Evolutionary conservation across 2,329 filamentous ascomycete species (phyloP), one percentile per base, ranked within the genome.

Genomic region (Aspergillus oerlinghausenensis): DNA sequence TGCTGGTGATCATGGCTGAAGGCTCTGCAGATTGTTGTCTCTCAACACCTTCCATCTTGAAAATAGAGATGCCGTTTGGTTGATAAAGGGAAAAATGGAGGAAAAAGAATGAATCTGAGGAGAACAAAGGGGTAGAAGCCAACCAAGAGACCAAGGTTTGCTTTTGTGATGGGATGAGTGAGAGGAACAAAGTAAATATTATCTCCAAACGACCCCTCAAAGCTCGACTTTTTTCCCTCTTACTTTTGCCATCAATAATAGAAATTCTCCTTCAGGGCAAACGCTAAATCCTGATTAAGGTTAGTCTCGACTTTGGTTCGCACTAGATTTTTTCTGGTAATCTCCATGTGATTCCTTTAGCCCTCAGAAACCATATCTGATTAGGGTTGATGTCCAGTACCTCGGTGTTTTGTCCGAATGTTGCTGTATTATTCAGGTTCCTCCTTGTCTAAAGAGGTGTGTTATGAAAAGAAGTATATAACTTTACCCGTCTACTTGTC

Each of bases 1-100:
- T 77, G 68, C 73, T 76, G 57, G 71, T 64, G 53, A 67, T 73
- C 50, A 62, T 63, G 49, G 60, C 62, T 54, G 68, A 49, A 58
- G 67, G 58, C 45, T 66, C 63, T 58, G 65, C 52, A 57, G 58
- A 55, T 29, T 59, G 56, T 50, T 59, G 56, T 50, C 53, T 60
- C 49, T 63, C 64, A 28, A 60, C 52, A 62, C 60, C 69, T 56
- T 68, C 66, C 73, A 72, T 77, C 55, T 56, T 71, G 57, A 55
- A 54, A 50, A 43, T n/a, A 49, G 14, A 28, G 28, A 26, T 45
- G 28, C 23, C 17, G 35, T 48, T 9, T 14, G 11, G 21, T 19
- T 35, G 17, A 23, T 7, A 19, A 35, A 11, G 32, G 32, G 29
- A 5, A 8, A 40, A 29, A 26, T 55, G 23, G 28, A 40, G 49